Evolutionary conservation across 306 rosid species (phyloP).

Genomic region (Corylus americana): DNA sequence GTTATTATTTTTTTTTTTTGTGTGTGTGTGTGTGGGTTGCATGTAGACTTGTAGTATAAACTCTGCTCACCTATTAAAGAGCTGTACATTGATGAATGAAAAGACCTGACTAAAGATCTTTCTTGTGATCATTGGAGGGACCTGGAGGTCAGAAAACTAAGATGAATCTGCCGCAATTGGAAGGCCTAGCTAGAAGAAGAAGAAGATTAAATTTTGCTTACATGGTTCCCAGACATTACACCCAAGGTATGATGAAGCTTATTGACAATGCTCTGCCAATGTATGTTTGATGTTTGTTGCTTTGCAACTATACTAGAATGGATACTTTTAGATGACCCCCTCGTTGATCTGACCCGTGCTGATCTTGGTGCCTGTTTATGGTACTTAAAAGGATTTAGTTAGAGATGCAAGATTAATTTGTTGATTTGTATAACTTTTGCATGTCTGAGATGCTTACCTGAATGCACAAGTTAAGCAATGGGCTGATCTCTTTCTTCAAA

Average conservation of each 20-base stretch:
- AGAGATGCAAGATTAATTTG: neutral
- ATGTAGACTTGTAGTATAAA: neutral
- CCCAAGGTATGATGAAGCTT: slow-evolving; percentile 58
- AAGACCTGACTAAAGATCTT: slow-evolving; percentile 80
- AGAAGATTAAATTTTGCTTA: slow-evolving; percentile 36
- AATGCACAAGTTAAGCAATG: slow-evolving; percentile 79
- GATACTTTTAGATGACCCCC: slow-evolving; percentile 77
- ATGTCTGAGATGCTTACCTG: slow-evolving; percentile 53
- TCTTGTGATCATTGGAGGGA: slow-evolving; percentile 69
- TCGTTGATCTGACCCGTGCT: slow-evolving; percentile 58
- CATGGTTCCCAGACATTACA: slow-evolving; percentile 63
- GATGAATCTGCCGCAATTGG: slow-evolving; percentile 8
- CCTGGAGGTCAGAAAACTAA: slow-evolving; percentile 46
- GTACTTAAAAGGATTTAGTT: slow-evolving; percentile 15
- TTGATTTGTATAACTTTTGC: neutral
- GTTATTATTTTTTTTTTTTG: too few relatives aligned
- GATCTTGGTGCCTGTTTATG: slow-evolving; percentile 79
- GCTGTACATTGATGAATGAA: slow-evolving; percentile 86
- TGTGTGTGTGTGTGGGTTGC: too few relatives aligned
- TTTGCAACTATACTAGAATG: slow-evolving; percentile 76
- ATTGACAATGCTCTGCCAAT: slow-evolving; percentile 85
- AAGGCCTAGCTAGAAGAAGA: neutral
- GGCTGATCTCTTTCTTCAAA: slow-evolving; percentile 80
- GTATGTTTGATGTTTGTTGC: slow-evolving; percentile 77
- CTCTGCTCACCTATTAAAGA: slow-evolving; percentile 69